Evolutionary conservation across 495 filamentous ascomycete species (phyloP).

Genomic region (Aspergillus asperescens): DNA sequence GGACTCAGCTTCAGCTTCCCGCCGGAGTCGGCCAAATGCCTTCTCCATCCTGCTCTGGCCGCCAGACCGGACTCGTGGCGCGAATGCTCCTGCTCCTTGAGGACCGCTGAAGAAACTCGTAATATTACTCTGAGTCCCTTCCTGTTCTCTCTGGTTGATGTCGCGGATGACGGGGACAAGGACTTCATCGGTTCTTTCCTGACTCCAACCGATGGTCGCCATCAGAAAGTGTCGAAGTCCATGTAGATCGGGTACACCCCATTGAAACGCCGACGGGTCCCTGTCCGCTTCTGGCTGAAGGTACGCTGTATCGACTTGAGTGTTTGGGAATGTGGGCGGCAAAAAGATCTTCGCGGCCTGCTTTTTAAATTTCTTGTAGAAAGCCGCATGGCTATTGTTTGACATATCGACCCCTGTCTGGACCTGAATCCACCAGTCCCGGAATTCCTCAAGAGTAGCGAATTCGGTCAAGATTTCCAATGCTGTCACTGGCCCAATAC

Average conservation of each 20-base stretch:
- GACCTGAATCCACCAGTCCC: conserved; percentile 78
- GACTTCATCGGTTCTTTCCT: conserved; percentile 88
- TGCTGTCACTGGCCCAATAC: conserved; percentile 88
- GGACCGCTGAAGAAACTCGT: conserved; percentile 75
- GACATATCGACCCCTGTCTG: conserved; percentile 50
- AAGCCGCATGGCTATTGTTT: conserved; percentile 45
- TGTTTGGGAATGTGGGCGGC: conserved; percentile 68
- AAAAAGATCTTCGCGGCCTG: conserved; percentile 81
- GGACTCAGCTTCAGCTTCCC: conserved; percentile 40
- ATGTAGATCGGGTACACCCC: conserved; percentile 91
- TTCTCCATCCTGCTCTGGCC: conserved; percentile 76
- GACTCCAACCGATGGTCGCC: conserved; percentile 87
- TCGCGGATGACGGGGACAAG: conserved; percentile 90
- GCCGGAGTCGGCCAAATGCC: conserved; percentile 64
- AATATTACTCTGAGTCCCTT: conserved; percentile 94
- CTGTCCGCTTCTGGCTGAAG: conserved; percentile 77
- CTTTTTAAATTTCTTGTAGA: conserved; percentile 79
- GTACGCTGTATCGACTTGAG: conserved; percentile 74
- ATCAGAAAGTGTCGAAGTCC: conserved; percentile 81
- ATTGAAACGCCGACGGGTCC: conserved; percentile 74
- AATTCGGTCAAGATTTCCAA: conserved; percentile 94
- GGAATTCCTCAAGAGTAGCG: conserved; percentile 59
- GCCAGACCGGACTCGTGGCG: conserved; percentile 58
- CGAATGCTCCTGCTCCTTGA: conserved; percentile 67
- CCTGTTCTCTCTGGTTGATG: conserved; percentile 79